These are phyloP conservation scores for Sarocladiaceae sp. DNA, from an alignment of 2,329 filamentous ascomycete genomes.

Conservation along the genomic window DNA sequence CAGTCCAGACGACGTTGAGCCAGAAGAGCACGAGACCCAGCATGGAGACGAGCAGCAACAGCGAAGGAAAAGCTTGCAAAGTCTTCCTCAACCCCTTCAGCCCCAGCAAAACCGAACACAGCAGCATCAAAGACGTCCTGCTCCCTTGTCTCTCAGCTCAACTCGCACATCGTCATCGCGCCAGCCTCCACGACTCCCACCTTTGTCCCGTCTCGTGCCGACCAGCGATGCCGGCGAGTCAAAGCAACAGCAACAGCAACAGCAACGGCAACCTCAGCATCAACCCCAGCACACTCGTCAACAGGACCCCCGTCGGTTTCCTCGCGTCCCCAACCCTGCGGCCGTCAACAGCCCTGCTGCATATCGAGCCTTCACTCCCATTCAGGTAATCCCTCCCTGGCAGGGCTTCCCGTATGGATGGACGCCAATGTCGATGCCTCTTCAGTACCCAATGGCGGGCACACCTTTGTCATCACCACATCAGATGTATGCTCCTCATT, in stretches of 20 bases:
- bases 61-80: not conserved
- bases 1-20: not conserved
- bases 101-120: conserved; percentile 36
- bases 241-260: too few relatives aligned
- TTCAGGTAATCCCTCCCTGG: conserved; percentile 2
- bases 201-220: not conserved
- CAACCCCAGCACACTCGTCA: not conserved
- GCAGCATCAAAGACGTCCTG: not conserved
- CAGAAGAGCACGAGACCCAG: not conserved
- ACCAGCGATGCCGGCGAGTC: too few relatives aligned
- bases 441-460: not conserved
- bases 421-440: not conserved
- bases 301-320: not conserved
- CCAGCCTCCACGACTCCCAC: not conserved
- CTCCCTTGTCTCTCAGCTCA: not conserved
- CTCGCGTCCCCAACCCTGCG: not conserved
- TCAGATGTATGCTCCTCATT: not conserved
- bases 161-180: not conserved
- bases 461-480: not conserved
- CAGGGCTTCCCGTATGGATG: conserved; percentile 4
- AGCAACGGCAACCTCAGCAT: not conserved
- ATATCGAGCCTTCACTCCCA: conserved; percentile 3
- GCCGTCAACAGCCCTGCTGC: conserved; percentile 1
- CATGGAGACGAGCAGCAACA: not conserved
- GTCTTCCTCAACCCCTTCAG: conserved; percentile 35